Evolutionary conservation across 140 eudicot species (phyloP).

Genomic region (Stevia rebaudiana): DNA sequence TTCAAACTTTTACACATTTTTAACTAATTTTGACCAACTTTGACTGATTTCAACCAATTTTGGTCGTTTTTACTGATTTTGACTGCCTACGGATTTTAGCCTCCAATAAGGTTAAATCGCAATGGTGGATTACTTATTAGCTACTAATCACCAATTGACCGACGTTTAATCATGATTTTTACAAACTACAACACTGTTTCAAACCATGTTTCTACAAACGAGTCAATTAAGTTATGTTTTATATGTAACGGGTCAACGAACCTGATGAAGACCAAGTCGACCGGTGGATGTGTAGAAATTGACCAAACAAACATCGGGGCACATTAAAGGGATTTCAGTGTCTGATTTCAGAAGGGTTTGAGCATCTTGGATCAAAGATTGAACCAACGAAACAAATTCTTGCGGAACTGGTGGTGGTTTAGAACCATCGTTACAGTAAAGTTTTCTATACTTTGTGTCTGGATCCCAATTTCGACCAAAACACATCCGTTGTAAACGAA

Average conservation of each 20-base stretch:
- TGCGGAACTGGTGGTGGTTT: conserved; percentile 31
- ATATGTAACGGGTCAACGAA: background rate
- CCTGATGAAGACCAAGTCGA: conserved; percentile 48
- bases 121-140: no score
- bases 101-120: no score
- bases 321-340: conserved; percentile 36
- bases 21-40: no score
- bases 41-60: no score
- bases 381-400: conserved; percentile 25
- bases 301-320: conserved; percentile 45
- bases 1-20: no score
- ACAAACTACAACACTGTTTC: no score
- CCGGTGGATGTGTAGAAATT: conserved; percentile 45
- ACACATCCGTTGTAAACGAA: conserved; percentile 46
- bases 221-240: background rate
- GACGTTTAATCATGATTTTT: no score
- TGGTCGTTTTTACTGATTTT: no score
- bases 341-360: conserved; percentile 20
- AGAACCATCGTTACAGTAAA: conserved; percentile 15
- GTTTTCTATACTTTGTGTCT: conserved; percentile 25
- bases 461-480: conserved; percentile 54
- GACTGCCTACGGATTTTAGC: no score
- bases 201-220: background rate
- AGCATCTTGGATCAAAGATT: conserved; percentile 29
- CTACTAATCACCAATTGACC: no score